These are phyloP conservation scores for Pulicaria dysenterica DNA, from an alignment of 129 eudicot genomes.

Conservation along the genomic window DNA sequence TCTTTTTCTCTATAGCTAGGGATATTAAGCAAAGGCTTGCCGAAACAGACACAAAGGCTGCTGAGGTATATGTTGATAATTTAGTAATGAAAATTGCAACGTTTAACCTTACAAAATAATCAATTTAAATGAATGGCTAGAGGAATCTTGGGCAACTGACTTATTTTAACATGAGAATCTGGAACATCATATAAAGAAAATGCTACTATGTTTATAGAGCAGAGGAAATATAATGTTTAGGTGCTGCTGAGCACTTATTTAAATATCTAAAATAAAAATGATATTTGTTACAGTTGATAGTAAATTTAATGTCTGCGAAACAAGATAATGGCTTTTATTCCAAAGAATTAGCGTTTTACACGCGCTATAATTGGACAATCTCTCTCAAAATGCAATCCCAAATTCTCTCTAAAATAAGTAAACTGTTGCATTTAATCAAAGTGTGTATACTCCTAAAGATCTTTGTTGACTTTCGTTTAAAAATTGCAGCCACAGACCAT, in stretches of 20 bases:
- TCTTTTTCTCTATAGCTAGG: slow-evolving; percentile 81
- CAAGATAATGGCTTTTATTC: too few relatives aligned
- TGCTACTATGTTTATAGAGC: background rate
- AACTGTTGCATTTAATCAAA: background rate
- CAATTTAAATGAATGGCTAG: background rate
- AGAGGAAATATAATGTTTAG: background rate
- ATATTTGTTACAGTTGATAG: background rate
- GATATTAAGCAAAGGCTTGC: slow-evolving; percentile 90
- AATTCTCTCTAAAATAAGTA: too few relatives aligned
- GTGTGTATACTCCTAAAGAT: background rate
- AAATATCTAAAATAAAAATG: background rate
- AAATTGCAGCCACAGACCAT: slow-evolving; percentile 69
- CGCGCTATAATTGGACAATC: too few relatives aligned
- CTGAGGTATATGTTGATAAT: slow-evolving; percentile 57
- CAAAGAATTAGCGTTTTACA: too few relatives aligned
- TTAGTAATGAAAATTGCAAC: background rate
- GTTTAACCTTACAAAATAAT: background rate
- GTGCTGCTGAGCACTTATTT: background rate
- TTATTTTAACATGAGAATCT: background rate
- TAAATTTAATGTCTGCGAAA: too few relatives aligned
- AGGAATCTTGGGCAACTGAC: background rate
- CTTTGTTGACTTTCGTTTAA: background rate
- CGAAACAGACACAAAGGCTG: slow-evolving; percentile 75
- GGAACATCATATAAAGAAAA: background rate
- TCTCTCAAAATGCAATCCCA: too few relatives aligned